Evolutionary conservation across 164 flowering plant genomes (phyloP).

Genomic region (Magnolia sinica): DNA sequence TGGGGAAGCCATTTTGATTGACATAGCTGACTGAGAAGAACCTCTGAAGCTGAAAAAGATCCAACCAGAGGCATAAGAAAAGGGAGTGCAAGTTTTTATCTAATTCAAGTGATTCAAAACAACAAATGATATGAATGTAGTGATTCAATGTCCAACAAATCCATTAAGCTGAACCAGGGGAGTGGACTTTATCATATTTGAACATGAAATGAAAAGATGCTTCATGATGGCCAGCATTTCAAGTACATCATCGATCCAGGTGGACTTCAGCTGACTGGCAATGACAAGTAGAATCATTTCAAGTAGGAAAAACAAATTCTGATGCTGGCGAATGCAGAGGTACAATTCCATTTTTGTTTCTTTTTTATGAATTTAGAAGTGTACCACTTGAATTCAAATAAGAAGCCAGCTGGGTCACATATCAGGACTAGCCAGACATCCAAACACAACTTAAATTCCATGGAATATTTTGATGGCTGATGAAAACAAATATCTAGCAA

Average conservation of each 20-base stretch:
- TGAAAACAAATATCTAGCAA: not conserved
- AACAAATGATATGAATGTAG: not conserved
- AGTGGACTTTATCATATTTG: not conserved
- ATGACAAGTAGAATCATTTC: not conserved
- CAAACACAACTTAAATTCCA: not conserved
- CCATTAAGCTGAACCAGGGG: not conserved
- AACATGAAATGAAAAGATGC: not conserved
- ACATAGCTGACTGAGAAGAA: constrained; percentile 5
- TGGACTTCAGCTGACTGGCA: not conserved
- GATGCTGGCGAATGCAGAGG: too few species aligned
- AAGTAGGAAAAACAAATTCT: not conserved
- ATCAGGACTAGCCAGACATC: not conserved
- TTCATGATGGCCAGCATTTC: not conserved
- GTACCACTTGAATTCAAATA: not conserved
- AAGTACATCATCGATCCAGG: not conserved
- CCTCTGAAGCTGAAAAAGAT: constrained; percentile 6
- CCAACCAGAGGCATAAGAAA: not conserved
- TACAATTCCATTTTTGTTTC: not conserved
- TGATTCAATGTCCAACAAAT: not conserved
- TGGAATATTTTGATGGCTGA: not conserved
- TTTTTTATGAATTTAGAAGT: not conserved
- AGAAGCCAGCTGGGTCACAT: not conserved
- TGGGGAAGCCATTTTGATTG: constrained; percentile 18
- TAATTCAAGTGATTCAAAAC: not conserved
- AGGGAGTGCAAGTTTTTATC: not conserved